Conservation (phyloP, 805 yeast species). For the Hanseniaspora thailandica region DNA sequence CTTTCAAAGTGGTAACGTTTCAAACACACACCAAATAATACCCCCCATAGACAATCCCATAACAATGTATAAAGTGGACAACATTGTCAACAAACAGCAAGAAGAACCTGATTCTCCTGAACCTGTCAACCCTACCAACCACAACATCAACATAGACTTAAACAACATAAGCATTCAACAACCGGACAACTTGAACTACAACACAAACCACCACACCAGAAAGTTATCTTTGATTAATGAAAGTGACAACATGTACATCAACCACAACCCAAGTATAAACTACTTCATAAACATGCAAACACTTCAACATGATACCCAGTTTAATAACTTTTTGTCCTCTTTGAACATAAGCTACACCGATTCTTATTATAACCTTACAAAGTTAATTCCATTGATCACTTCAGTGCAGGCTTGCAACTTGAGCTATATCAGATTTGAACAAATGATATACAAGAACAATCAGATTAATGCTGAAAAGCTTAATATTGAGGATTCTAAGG, state of each 20-base stretch:
- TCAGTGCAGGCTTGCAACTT: background rate
- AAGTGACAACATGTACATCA: conserved; percentile 1
- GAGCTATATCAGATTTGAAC: conserved; percentile 7
- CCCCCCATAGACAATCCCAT: too few species aligned
- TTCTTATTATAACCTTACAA: background rate
- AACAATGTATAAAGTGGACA: background rate
- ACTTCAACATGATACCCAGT: background rate
- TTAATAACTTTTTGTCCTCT: conserved; percentile 7
- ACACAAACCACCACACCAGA: background rate
- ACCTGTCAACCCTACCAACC: background rate
- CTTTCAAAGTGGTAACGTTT: too few species aligned
- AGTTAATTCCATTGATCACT: background rate
- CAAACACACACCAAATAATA: too few species aligned
- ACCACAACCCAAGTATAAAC: background rate
- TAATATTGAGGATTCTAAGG: background rate
- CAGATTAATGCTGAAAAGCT: conserved; percentile 1
- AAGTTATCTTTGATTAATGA: background rate
- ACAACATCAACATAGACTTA: background rate
- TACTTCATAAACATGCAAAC: background rate
- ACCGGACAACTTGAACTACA: background rate
- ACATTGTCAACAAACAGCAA: conserved; percentile 33
- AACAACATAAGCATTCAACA: background rate
- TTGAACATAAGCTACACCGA: background rate
- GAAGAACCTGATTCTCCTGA: conserved; percentile 12
- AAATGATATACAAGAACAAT: conserved; percentile 3